A percentile compares a stretch with the other conserved stretches of the same genome.
phyloP scores from a whole-genome alignment of 805 yeast genomes.

The Candida maltosa region DNA sequence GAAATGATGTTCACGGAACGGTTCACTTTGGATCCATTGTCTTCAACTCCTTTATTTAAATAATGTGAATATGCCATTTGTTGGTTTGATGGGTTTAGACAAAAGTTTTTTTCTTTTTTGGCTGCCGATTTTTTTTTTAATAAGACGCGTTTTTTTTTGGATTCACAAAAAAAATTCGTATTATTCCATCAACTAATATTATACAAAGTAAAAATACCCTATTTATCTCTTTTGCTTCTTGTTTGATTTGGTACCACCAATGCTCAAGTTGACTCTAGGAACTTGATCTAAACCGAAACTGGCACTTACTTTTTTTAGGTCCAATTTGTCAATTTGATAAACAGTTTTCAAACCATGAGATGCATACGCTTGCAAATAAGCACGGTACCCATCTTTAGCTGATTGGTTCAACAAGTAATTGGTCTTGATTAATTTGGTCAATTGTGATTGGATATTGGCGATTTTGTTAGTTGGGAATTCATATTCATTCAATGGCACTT shows the following conservation, averaged over 20 bases:
- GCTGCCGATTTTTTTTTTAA: no score
- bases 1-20: no score
- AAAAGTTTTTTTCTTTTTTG: no score
- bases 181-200: no score
- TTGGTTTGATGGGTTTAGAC: no score
- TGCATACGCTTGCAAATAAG: slow-evolving; percentile 95
- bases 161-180: no score
- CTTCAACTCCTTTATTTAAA: no score
- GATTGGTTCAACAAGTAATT: slow-evolving; percentile 93
- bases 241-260: slow-evolving; percentile 76
- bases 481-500: slow-evolving; percentile 95
- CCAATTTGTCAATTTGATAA: slow-evolving; percentile 92
- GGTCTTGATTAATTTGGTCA: slow-evolving; percentile 84
- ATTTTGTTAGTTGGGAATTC: slow-evolving; percentile 93
- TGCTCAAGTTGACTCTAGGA: slow-evolving; percentile 93
- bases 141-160: no score
- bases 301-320: slow-evolving; percentile 89
- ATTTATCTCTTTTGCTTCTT: slow-evolving; percentile 36
- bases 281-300: slow-evolving; percentile 94
- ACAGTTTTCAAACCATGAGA: slow-evolving; percentile 95
- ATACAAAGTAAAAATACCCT: no score
- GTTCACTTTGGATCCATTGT: no score
- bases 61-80: no score
- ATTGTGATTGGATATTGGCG: slow-evolving; percentile 92
- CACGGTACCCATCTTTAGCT: slow-evolving; percentile 96